Base-by-base conservation (phyloP, 2,329 filamentous ascomycete genomes). In the Didymella exigua region DNA sequence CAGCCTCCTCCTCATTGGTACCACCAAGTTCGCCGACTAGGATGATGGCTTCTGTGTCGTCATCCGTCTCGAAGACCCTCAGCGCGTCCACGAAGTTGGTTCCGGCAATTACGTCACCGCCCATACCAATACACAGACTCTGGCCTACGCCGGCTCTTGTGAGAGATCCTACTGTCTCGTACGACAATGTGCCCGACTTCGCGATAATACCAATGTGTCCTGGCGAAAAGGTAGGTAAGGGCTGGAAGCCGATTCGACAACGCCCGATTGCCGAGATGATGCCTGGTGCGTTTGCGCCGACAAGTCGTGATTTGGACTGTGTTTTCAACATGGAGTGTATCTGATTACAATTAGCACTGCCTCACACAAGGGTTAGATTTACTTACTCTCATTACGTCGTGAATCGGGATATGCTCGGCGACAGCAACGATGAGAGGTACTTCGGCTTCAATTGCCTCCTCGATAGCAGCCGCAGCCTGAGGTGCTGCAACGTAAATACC, bases 141-240 rank as follows among this genome's bases (percentile, higher is more conserved):
- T 93, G 90, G 0, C 90, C 90, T 0, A 93, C 77, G 0, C 89
- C 89, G n/a, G 84, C 86, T 57, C 86, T 81, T 6, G 88, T 90
- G 21, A 90, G 86, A 1, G 88, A 87, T 0, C 87, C 89, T 1
- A 92, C 89, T 2, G 89, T 86, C 71, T 93, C 90, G 66, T 93
- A 93, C 58, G 88, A 91, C 34, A 93, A 76, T 0, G 90, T 93
- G 1, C 89, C 90, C 0, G 88, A 91, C 70, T 91, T 92, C n/a
- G 89, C 88, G 3, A 90, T 84, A 49, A 93, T 89, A 2, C 89
- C 89, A 19, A 93, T 79, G 52, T 84, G 82, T 0, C 89, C 90
- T 0, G 85, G 82, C 53, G 81, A 78, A 67, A 91, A 93, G 54
- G 86, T 90, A 0, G 87, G 84, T 11, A 93, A 77, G 5, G 90